Evolutionary conservation across 345 rosid species (phyloP).

Genomic region (Hypericum perforatum): DNA sequence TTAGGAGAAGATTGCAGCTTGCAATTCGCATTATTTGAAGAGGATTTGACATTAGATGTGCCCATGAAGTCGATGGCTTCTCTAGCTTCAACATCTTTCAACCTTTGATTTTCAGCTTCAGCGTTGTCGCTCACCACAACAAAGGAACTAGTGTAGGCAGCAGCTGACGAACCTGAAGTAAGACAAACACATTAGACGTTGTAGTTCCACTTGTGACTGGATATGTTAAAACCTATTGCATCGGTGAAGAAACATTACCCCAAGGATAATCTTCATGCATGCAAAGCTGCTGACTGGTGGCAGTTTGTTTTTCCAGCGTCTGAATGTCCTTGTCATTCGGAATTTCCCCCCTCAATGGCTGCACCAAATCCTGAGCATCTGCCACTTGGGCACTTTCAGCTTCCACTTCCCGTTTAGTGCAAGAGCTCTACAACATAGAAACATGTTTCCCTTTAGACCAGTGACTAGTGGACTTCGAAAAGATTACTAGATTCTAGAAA

Average conservation of each 20-base stretch:
- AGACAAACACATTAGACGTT: neutral
- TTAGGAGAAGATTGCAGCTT: neutral
- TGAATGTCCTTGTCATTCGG: constrained; percentile 3
- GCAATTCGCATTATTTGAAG: neutral
- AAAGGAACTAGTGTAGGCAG: constrained; percentile 15
- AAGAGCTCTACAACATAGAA: constrained; percentile 64
- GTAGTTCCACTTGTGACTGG: constrained; percentile 8
- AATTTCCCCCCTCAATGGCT: too few relatives aligned
- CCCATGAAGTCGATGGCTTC: constrained; percentile 41
- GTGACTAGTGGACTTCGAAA: neutral
- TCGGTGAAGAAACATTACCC: constrained; percentile 22
- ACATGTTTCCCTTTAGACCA: too few relatives aligned
- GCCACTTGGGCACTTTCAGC: constrained; percentile 40
- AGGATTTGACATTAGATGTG: neutral
- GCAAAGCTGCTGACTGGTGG: constrained; percentile 16
- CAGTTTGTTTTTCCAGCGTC: constrained; percentile 11
- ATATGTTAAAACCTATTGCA: constrained; percentile 6
- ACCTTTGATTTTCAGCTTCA: constrained; percentile 20
- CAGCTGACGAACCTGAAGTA: constrained; percentile 20
- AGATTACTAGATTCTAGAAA: too few relatives aligned
- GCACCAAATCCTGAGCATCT: constrained; percentile 18
- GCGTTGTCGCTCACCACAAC: constrained; percentile 13
- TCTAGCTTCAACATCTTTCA: constrained; percentile 17
- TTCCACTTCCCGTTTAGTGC: constrained; percentile 57
- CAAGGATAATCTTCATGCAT: constrained; percentile 23